phyloP scores from a whole-genome alignment of 1,139 yeast species.

The Blastobotrys petasosporus region DNA sequence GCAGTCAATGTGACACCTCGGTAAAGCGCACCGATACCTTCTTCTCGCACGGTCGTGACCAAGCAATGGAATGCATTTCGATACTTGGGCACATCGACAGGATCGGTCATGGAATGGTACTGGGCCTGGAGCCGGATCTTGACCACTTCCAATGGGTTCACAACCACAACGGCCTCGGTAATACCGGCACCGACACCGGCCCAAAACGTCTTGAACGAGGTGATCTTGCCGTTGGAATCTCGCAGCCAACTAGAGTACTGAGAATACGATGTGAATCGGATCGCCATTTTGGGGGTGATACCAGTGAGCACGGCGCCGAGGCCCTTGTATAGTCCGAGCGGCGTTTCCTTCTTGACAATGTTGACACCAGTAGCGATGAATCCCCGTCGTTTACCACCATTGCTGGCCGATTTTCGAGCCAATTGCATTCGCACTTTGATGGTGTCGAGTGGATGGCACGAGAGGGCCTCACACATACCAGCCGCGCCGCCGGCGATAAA shows the following conservation, averaged over 20 bases:
- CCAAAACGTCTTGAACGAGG: conserved; percentile 61
- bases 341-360: conserved; percentile 75
- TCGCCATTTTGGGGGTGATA: conserved; percentile 97
- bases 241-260: conserved; percentile 69
- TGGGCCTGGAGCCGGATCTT: conserved; percentile 96
- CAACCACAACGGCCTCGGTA: conserved; percentile 91
- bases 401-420: conserved; percentile 35
- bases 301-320: conserved; percentile 96
- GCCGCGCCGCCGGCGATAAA: conserved; percentile 96
- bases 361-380: conserved; percentile 73
- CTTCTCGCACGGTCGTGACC: conserved; percentile 77
- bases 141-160: conserved; percentile 95
- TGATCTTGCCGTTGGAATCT: conserved; percentile 55
- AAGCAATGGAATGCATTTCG: conserved; percentile 92
- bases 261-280: conserved; percentile 91
- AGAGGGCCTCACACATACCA: conserved; percentile 90
- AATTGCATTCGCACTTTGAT: conserved; percentile 97
- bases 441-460: conserved; percentile 90
- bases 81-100: conserved; percentile 74
- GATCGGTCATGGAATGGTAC: conserved; percentile 82
- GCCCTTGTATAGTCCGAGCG: conserved; percentile 87
- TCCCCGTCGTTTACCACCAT: conserved; percentile 55
- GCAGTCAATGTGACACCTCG: conserved; percentile 95
- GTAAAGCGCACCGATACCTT: conserved; percentile 83
- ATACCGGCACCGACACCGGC: conserved; percentile 98